Conservation (phyloP, 2,329 filamentous ascomycete genomes). For the Esteya vermicola region DNA sequence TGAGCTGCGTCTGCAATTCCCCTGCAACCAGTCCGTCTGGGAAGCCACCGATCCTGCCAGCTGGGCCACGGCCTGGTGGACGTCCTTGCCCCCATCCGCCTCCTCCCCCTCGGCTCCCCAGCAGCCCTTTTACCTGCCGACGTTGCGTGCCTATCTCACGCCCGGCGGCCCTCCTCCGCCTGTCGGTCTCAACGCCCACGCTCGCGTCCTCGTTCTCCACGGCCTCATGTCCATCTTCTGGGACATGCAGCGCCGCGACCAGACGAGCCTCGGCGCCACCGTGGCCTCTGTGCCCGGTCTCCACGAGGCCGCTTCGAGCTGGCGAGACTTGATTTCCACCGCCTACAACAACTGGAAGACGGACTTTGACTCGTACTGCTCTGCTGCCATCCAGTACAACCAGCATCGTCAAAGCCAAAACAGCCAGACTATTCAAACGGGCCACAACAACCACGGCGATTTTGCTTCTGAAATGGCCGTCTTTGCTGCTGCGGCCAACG, state of each 20-base stretch:
- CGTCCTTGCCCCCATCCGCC: not conserved
- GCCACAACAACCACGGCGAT: not conserved
- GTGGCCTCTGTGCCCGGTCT: not conserved
- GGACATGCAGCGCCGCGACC: conserved; percentile 12
- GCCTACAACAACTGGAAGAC: conserved; percentile 7
- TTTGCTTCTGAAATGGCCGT: not conserved
- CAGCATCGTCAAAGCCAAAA: no score
- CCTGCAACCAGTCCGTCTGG: conserved; percentile 9
- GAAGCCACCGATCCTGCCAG: conserved; percentile 3
- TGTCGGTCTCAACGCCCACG: not conserved
- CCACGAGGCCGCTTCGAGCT: not conserved
- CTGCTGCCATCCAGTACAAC: not conserved
- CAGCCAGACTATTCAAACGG: no score
- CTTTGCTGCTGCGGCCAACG: conserved; percentile 5
- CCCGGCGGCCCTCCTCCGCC: not conserved
- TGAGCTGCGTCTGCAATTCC: conserved; percentile 8
- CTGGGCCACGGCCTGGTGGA: conserved; percentile 4
- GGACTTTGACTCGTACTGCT: conserved; percentile 7
- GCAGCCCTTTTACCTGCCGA: conserved; percentile 2
- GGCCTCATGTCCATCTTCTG: conserved; percentile 9
- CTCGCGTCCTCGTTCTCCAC: conserved; percentile 8
- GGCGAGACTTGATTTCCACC: conserved; percentile 2
- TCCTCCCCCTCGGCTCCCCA: not conserved
- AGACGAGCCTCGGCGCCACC: conserved; percentile 6
- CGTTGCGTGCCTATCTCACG: not conserved